These are phyloP conservation scores for Nigrograna mackinnonii DNA, from an alignment of 2,329 filamentous ascomycete genomes.

Conservation along the genomic window DNA sequence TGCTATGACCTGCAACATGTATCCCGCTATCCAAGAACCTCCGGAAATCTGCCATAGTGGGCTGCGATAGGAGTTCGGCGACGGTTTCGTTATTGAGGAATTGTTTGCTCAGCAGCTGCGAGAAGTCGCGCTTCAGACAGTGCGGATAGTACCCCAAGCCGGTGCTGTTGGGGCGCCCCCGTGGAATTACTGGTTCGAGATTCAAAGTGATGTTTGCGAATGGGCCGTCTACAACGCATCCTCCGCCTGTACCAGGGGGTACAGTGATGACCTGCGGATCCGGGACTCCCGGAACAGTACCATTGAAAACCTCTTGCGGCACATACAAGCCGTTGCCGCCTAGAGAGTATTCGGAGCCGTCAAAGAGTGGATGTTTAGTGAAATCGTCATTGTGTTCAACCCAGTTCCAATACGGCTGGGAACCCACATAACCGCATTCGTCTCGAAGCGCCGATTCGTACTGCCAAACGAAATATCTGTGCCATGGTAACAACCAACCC, in stretches of 20 bases:
- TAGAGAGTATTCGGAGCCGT: neutral
- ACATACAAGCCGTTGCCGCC: neutral
- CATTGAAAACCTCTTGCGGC: no score
- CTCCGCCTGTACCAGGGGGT: no score
- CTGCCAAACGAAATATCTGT: neutral
- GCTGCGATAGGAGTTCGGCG: no score
- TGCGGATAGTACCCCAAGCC: no score
- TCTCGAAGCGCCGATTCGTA: neutral
- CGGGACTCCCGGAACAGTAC: no score
- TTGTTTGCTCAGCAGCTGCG: no score
- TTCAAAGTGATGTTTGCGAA: neutral
- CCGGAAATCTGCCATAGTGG: no score
- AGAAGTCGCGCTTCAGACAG: no score
- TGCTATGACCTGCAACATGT: constrained; percentile 43
- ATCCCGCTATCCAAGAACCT: no score
- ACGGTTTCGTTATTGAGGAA: no score
- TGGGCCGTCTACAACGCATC: neutral
- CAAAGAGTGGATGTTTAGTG: constrained; percentile 1
- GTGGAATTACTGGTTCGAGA: neutral
- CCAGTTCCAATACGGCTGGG: neutral
- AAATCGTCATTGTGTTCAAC: neutral
- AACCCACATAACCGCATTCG: neutral
- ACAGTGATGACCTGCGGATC: no score
- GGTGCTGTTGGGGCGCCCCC: no score
- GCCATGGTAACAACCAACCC: neutral